Percentiles rank a stretch among this genome's conserved stretches.
These are phyloP conservation scores for Artemisia tridentata DNA, from an alignment of 129 eudicot genomes.

Conservation along the genomic window DNA sequence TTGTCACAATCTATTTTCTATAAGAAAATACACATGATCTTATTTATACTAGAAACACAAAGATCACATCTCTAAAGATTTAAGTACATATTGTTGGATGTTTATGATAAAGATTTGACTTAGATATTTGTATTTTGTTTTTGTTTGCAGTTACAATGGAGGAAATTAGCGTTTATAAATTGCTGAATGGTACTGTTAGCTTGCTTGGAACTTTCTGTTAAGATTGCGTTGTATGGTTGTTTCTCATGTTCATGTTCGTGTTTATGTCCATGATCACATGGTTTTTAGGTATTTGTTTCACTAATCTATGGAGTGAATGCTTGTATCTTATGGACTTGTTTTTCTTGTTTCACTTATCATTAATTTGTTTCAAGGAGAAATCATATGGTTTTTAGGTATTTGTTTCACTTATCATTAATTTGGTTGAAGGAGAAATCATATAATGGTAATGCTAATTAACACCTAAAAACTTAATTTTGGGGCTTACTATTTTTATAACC, in stretches of 20 bases:
- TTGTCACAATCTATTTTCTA: not conserved
- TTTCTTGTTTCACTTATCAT: not conserved
- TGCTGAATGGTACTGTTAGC: conserved; percentile 25
- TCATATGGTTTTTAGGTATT: not conserved
- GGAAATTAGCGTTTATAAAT: conserved; percentile 9
- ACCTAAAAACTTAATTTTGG: no score
- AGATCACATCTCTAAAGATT: not conserved
- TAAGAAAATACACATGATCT: not conserved
- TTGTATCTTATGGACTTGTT: conserved; percentile 10
- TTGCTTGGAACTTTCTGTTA: conserved; percentile 11
- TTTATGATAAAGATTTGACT: not conserved
- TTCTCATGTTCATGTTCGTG: not conserved
- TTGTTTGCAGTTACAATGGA: conserved; percentile 24
- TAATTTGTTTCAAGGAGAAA: no score
- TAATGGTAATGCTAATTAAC: no score
- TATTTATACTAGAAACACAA: no score
- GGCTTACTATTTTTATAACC: no score
- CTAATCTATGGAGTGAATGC: conserved; percentile 18
- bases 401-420: not conserved
- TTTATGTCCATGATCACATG: conserved; percentile 9
- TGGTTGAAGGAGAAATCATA: no score
- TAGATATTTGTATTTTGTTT: conserved; percentile 9
- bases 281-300: not conserved
- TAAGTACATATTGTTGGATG: not conserved
- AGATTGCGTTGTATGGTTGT: conserved; percentile 21